Evolutionary conservation across 2,329 filamentous ascomycete genomes (phyloP).

Genomic region (Cercospora berteroae): DNA sequence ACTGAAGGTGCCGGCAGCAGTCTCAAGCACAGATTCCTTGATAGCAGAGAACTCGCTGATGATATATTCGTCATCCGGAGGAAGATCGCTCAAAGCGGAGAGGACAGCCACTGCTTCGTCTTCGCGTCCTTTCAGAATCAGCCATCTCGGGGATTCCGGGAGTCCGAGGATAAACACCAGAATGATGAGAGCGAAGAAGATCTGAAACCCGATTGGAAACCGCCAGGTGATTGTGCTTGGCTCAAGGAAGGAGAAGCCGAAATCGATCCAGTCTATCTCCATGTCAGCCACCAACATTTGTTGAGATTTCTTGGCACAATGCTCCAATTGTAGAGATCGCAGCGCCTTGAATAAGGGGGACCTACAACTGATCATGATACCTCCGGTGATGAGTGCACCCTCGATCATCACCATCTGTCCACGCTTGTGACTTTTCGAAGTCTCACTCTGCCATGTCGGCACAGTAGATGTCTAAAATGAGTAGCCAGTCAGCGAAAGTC

Average conservation of each 20-base stretch:
- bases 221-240: conserved; percentile 47
- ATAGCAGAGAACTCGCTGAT: conserved; percentile 34
- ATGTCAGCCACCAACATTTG: not conserved
- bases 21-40: conserved; percentile 40
- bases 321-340: not conserved
- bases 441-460: conserved; percentile 54
- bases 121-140: conserved; percentile 36
- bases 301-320: not conserved
- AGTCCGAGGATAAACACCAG: conserved; percentile 44
- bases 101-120: conserved; percentile 38
- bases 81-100: conserved; percentile 38
- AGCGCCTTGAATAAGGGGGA: not conserved
- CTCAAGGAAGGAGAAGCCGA: conserved; percentile 42
- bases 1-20: conserved; percentile 31
- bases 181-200: conserved; percentile 50
- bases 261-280: conserved; percentile 48
- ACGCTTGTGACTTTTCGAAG: conserved; percentile 51
- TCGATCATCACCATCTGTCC: conserved; percentile 42
- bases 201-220: conserved; percentile 55
- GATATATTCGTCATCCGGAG: conserved; percentile 33
- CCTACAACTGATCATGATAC: conserved; percentile 35
- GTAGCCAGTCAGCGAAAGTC: too few relatives aligned
- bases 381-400: conserved; percentile 46
- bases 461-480: conserved; percentile 38
- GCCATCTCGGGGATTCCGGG: conserved; percentile 48